phyloP scores from a whole-genome alignment of 371 early-diverging fungal genomes.

The Amoeboaphelidium protococcarum region DNA sequence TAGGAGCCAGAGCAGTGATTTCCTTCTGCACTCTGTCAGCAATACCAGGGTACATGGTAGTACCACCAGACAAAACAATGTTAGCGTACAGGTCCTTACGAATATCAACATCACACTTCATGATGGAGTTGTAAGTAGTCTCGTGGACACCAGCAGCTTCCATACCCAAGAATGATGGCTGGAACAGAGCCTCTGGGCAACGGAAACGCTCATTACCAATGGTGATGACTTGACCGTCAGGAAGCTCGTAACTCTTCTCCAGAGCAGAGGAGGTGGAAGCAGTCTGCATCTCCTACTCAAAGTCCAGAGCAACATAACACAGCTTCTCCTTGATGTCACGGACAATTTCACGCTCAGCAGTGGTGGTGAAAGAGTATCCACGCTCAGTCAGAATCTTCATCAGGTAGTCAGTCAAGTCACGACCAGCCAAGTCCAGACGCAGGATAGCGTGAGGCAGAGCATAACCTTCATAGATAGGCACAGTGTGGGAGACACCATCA shows the following conservation, averaged over 20 bases:
- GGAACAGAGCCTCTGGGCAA: conserved; percentile 22
- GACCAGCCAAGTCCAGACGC: conserved; percentile 28
- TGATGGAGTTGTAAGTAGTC: conserved; percentile 39
- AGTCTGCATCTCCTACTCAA: conserved; percentile 19
- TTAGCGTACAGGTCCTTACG: conserved; percentile 41
- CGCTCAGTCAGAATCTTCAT: conserved; percentile 22
- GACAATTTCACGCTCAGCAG: conserved; percentile 34
- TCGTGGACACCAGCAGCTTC: conserved; percentile 32
- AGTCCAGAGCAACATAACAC: conserved; percentile 28
- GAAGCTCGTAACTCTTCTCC: conserved; percentile 24
- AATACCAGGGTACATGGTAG: conserved; percentile 18
- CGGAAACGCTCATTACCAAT: conserved; percentile 28
- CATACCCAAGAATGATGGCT: conserved; percentile 14
- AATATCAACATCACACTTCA: conserved; percentile 48
- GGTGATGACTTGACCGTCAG: conserved; percentile 25
- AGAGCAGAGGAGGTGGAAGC: conserved; percentile 12
- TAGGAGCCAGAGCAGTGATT: conserved; percentile 19
- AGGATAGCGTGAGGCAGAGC: conserved; percentile 24
- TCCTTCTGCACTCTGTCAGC: conserved; percentile 14
- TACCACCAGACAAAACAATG: conserved; percentile 43
- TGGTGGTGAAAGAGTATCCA: conserved; percentile 23
- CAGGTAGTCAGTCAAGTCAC: conserved; percentile 22
- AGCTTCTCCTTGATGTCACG: conserved; percentile 32
- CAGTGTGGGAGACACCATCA: conserved; percentile 32
- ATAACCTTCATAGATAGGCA: conserved; percentile 36